A percentile compares a stretch with the other conserved stretches of the same genome.
Evolutionary conservation across 2,329 filamentous ascomycete genomes (phyloP).

Genomic region (Aspergillus candidus): DNA sequence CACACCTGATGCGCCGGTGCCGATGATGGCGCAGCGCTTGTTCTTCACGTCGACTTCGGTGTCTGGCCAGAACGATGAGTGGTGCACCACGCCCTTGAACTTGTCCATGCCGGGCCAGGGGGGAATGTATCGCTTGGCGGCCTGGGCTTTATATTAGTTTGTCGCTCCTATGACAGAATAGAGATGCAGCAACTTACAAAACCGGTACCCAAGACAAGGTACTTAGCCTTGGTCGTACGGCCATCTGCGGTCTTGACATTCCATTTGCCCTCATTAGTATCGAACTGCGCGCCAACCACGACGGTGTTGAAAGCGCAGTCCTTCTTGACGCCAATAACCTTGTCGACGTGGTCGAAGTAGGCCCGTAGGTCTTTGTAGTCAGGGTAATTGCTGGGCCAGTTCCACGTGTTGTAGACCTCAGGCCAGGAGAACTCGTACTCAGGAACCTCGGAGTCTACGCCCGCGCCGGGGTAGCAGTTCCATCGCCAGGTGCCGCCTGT

Average conservation of each 20-base stretch:
- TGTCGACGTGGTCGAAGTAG: conserved; percentile 46
- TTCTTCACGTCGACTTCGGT: conserved; percentile 40
- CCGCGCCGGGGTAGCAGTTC: conserved; percentile 52
- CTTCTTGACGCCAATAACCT: conserved; percentile 39
- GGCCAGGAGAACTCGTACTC: conserved; percentile 51
- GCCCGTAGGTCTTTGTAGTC: conserved; percentile 31
- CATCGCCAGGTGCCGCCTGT: conserved; percentile 51
- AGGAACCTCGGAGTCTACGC: conserved; percentile 50
- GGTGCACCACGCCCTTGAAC: conserved; percentile 50
- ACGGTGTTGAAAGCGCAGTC: conserved; percentile 42
- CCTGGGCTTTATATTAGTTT: too few species aligned
- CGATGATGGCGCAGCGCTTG: conserved; percentile 49
- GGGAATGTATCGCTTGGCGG: conserved; percentile 40
- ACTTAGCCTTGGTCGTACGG: conserved; percentile 34
- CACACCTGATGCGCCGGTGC: conserved; percentile 50
- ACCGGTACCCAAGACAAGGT: conserved; percentile 43
- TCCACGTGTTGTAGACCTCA: conserved; percentile 42
- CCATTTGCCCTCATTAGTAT: conserved; percentile 37
- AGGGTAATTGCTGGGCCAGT: conserved; percentile 33
- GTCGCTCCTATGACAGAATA: too few species aligned
- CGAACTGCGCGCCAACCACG: conserved; percentile 39
- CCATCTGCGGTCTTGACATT: conserved; percentile 41
- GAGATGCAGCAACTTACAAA: conserved; percentile 21
- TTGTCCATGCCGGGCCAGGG: conserved; percentile 30
- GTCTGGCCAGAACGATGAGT: conserved; percentile 51